Conservation (phyloP, 352 stramenopile species). For the Blastocystis hominis region DNA sequence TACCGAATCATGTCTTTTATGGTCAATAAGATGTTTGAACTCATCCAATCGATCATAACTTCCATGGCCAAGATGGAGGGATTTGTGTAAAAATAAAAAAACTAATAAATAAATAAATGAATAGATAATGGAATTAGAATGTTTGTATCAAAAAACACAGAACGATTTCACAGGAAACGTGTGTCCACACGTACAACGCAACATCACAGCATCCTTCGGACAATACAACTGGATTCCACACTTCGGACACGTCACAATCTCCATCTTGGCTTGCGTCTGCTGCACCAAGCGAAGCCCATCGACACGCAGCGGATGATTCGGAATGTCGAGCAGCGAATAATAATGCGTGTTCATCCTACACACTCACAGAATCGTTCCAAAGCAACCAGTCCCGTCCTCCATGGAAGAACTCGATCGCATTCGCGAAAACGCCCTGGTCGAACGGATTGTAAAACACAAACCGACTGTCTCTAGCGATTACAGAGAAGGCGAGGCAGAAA, state of each 20-base stretch:
- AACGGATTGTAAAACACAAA: constrained; percentile 40
- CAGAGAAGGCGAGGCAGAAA: neutral
- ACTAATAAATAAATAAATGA: neutral
- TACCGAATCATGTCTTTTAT: neutral
- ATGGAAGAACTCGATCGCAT: constrained; percentile 20
- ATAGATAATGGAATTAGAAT: neutral
- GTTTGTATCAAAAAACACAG: neutral
- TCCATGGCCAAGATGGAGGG: no score
- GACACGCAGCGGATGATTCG: constrained; percentile 32
- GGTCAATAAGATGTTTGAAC: neutral
- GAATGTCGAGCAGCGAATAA: constrained; percentile 45
- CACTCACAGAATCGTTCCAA: neutral
- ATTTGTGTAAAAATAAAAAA: no score
- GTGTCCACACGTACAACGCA: constrained; percentile 34
- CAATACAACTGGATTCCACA: constrained; percentile 23
- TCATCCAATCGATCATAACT: no score
- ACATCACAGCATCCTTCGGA: neutral
- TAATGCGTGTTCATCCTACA: constrained; percentile 40
- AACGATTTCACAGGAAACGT: constrained; percentile 19
- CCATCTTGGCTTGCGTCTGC: neutral
- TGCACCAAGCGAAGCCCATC: neutral
- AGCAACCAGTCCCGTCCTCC: neutral
- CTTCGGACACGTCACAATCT: constrained; percentile 39
- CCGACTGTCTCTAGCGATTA: neutral
- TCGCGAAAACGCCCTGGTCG: neutral